Percentiles rank a stretch among this genome's conserved stretches.
phyloP scores from a whole-genome alignment of 1,139 yeast genomes.

The Kodamaea arcana region DNA sequence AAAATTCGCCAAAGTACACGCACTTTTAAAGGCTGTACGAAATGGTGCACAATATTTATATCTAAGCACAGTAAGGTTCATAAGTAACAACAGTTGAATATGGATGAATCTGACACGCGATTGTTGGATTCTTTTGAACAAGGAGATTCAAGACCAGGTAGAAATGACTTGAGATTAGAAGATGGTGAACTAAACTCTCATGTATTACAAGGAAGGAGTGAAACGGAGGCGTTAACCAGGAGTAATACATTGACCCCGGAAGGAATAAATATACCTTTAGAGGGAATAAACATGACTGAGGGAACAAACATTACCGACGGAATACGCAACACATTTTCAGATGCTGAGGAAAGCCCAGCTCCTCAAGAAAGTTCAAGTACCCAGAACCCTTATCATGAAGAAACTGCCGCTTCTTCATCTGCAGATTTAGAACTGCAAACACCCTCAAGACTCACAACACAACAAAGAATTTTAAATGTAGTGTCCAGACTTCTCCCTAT shows the following conservation, averaged over 20 bases:
- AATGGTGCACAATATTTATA: no score
- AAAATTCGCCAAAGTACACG: no score
- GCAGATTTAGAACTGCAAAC: conserved; percentile 21
- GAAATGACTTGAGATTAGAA: not conserved
- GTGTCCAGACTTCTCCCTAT: conserved; percentile 36
- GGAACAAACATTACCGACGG: no score
- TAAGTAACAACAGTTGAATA: no score
- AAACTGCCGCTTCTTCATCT: not conserved
- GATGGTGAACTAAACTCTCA: not conserved
- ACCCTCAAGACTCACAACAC: conserved; percentile 18
- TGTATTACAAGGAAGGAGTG: no score
- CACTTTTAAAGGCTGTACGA: no score
- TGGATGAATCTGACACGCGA: not conserved
- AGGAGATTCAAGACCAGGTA: not conserved
- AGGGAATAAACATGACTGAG: no score
- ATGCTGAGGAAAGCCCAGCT: not conserved
- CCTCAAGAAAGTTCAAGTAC: not conserved
- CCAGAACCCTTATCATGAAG: not conserved
- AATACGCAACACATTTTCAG: not conserved
- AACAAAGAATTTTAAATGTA: conserved; percentile 31
- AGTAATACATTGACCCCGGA: no score
- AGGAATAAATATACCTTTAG: no score
- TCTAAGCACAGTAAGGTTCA: not conserved
- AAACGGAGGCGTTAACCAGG: no score
- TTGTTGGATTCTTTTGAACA: not conserved